phyloP scores from a whole-genome alignment of 2,329 filamentous ascomycete species.

The Neonectria punicea region DNA sequence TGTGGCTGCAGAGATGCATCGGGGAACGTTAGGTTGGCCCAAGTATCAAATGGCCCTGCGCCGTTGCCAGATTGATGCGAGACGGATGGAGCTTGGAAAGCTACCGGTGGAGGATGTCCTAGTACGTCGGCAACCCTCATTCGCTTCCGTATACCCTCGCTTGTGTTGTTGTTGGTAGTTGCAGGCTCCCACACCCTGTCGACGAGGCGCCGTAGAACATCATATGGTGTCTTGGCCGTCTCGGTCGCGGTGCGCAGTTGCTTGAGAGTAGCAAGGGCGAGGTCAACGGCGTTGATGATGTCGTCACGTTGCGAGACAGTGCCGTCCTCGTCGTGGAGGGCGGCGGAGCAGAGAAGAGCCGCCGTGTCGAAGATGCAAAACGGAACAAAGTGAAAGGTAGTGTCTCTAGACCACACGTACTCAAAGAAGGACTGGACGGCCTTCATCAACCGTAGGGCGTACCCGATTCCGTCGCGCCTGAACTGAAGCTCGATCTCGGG shows the following conservation, averaged over 20 bases:
- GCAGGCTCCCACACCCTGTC: constrained; percentile 20
- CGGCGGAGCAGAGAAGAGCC: constrained; percentile 60
- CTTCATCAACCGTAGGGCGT: constrained; percentile 55
- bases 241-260: constrained; percentile 44
- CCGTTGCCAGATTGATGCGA: background rate
- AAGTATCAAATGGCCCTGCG: background rate
- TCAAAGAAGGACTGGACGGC: constrained; percentile 55
- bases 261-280: constrained; percentile 49
- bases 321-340: constrained; percentile 58
- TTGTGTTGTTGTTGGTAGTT: background rate
- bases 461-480: constrained; percentile 54
- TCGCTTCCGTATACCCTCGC: constrained; percentile 1
- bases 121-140: background rate
- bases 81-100: background rate
- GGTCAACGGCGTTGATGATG: constrained; percentile 52
- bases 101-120: background rate
- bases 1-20: background rate
- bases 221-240: constrained; percentile 47
- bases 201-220: constrained; percentile 45
- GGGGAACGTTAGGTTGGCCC: background rate
- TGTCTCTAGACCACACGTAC: constrained; percentile 56
- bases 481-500: constrained; percentile 49
- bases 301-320: constrained; percentile 54
- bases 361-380: constrained; percentile 64
- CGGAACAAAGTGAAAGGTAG: constrained; percentile 60